These are phyloP conservation scores for Acacia crassicarpa DNA, from an alignment of 306 rosid species.

Conservation along the genomic window DNA sequence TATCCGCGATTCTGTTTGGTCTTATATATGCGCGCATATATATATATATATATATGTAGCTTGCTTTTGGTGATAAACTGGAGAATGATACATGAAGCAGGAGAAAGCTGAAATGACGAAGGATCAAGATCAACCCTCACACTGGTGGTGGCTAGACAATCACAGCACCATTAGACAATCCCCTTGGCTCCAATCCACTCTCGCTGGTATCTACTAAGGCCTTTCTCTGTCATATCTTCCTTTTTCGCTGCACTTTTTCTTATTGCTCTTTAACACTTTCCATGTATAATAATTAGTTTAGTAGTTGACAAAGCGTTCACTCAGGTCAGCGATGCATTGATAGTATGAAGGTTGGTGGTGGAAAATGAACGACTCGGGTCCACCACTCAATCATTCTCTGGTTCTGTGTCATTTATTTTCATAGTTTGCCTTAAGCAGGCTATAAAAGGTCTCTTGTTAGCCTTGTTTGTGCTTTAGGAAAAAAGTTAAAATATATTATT, in stretches of 20 bases:
- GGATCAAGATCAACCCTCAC: slow-evolving; percentile 52
- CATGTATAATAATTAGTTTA: neutral
- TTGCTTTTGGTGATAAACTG: slow-evolving; percentile 11
- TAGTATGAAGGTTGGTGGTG: slow-evolving; percentile 8
- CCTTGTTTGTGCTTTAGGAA: neutral
- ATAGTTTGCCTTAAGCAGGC: neutral
- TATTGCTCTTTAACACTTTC: neutral
- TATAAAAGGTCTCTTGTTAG: neutral
- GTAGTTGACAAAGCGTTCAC: neutral
- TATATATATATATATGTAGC: neutral
- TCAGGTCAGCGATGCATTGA: neutral
- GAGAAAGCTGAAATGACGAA: slow-evolving; percentile 39
- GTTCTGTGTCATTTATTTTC: neutral
- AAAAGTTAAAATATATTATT: neutral
- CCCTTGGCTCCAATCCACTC: slow-evolving; percentile 81
- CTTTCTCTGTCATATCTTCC: neutral
- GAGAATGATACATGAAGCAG: slow-evolving; percentile 26
- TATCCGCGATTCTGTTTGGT: neutral
- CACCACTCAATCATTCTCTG: neutral
- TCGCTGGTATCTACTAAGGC: slow-evolving; percentile 48
- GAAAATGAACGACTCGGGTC: neutral
- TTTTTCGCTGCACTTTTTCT: neutral
- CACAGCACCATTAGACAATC: slow-evolving; percentile 51
- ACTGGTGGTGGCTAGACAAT: slow-evolving; percentile 78
- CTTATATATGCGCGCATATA: neutral